Percentiles rank a stretch among this genome's conserved stretches.
phyloP scores from a whole-genome alignment of 495 filamentous ascomycete genomes.

The Penicillium subrubescens region DNA sequence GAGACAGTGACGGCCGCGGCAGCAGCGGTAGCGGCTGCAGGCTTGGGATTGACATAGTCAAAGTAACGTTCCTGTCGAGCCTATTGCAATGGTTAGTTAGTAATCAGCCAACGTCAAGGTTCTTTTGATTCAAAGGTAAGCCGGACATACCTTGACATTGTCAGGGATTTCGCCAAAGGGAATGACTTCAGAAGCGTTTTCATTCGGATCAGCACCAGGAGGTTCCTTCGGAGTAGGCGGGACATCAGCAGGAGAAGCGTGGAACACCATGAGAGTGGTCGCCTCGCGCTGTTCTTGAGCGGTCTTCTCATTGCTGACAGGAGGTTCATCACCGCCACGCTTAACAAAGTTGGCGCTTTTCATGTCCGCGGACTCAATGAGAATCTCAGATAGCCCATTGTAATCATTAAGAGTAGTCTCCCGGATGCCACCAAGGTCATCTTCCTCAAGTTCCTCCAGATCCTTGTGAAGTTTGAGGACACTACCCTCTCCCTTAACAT shows the following conservation, averaged over 20 bases:
- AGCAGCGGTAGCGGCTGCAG: slow-evolving; percentile 19
- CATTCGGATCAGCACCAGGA: slow-evolving; percentile 42
- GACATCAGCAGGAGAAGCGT: slow-evolving; percentile 71
- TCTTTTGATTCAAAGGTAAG: background rate
- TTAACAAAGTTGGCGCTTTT: slow-evolving; percentile 55
- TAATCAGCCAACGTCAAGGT: background rate
- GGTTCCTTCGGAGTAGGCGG: slow-evolving; percentile 79
- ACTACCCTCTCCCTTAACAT: slow-evolving; percentile 75
- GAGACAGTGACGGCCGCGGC: slow-evolving; percentile 24
- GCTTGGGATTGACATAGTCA: slow-evolving; percentile 41
- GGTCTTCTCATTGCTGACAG: slow-evolving; percentile 65
- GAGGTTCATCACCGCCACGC: slow-evolving; percentile 60
- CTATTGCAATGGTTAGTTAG: slow-evolving; percentile 28
- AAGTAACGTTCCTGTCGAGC: slow-evolving; percentile 50
- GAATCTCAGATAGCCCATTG: slow-evolving; percentile 49
- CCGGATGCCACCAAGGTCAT: slow-evolving; percentile 58
- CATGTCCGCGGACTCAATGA: slow-evolving; percentile 58
- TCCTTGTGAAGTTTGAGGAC: slow-evolving; percentile 75
- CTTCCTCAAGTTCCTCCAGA: slow-evolving; percentile 64
- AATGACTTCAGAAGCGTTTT: slow-evolving; percentile 34
- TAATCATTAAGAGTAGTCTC: slow-evolving; percentile 53
- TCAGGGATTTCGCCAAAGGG: slow-evolving; percentile 54
- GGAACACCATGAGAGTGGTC: slow-evolving; percentile 81
- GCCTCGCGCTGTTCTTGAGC: slow-evolving; percentile 71
- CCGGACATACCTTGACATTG: slow-evolving; percentile 44